Evolutionary conservation across 768 basidiomycete genomes (phyloP).

Genomic region (Boletus coccyginus): DNA sequence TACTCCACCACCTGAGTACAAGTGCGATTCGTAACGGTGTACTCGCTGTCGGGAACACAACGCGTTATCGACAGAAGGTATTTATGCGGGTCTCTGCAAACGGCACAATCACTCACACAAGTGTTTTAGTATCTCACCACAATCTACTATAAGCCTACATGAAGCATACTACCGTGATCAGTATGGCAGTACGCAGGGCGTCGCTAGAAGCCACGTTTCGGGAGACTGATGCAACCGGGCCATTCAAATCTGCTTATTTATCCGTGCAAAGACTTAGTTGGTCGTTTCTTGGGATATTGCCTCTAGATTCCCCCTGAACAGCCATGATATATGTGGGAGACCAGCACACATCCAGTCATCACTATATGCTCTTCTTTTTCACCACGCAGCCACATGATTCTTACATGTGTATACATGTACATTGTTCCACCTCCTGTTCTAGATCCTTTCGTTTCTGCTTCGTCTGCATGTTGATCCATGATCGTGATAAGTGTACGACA

Average conservation of each 20-base stretch:
- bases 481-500: slow-evolving; percentile 15
- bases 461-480: slow-evolving; percentile 17
- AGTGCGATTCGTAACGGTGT: slow-evolving; percentile 95
- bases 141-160: slow-evolving; percentile 77
- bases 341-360: slow-evolving; percentile 13
- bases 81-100: slow-evolving; percentile 5
- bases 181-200: slow-evolving; percentile 23
- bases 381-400: slow-evolving; percentile 2
- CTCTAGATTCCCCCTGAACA: slow-evolving; percentile 25
- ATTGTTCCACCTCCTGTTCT: slow-evolving; percentile 3
- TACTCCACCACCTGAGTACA: slow-evolving; percentile 91
- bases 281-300: slow-evolving; percentile 28
- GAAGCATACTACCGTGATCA: slow-evolving; percentile 12
- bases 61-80: slow-evolving; percentile 90
- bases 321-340: slow-evolving; percentile 19
- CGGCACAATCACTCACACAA: slow-evolving; percentile 13
- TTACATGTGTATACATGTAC: slow-evolving; percentile 10
- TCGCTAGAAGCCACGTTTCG: slow-evolving; percentile 20
- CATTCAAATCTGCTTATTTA: slow-evolving; percentile 25
- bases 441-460: slow-evolving; percentile 10
- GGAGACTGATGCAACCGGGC: slow-evolving; percentile 8
- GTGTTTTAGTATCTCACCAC: slow-evolving; percentile 73
- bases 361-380: slow-evolving; percentile 15
- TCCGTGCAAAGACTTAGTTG: slow-evolving; percentile 21
- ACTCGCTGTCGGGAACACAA: slow-evolving; percentile 88